Base-by-base conservation (phyloP, 169 alveolate genomes). In the Plasmodium knowlesi region DNA sequence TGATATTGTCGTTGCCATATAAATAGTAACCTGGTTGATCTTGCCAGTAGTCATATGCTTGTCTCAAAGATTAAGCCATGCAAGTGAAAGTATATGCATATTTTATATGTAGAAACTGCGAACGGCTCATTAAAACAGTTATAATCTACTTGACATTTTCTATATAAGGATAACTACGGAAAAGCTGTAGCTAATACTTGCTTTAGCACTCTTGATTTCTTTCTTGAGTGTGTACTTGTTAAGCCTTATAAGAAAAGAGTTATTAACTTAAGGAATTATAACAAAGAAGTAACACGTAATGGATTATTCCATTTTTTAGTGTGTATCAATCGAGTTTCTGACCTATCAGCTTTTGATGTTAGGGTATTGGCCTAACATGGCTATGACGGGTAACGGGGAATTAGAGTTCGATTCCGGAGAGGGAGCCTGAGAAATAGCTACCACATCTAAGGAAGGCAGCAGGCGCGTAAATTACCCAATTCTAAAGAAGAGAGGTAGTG, bases 21-120 rank as follows among this genome's bases (percentile, higher is more conserved):
- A 41, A 41, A 41, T 41, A 41, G 53, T 95, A 97, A 97, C 98
- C 99, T 98, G 99, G 99, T 98, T 98, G 99, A 98, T 98, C 99
- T 99, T 98, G 99, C 99, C 99, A 98, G 99, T 97, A 98, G 98
- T 98, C 98, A 97, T 97, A 97, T 97, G 98, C 99, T 98, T 98
- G 99, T 98, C 99, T 98, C 98, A 97, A 97, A 96, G 98, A 96
- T 95, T 97, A 97, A 97, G 98, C 98, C 99, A 97, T 97, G 99
- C 99, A 98, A 97, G 99, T 98, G 99, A 97, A 97, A 93, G 97
- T 92, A 94, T 83, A 95, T 85, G 92, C 95, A 78, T 88, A 79
- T 74, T 82, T 92, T 70, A 89, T 83, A 94, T 92, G 93, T 88
- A 79, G 96, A 95, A 92, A 96, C 97, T 96, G 97, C 96, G 96